Evolutionary conservation across 192 early-diverging fungal species (phyloP).

Genomic region (Coemansia sp.): DNA sequence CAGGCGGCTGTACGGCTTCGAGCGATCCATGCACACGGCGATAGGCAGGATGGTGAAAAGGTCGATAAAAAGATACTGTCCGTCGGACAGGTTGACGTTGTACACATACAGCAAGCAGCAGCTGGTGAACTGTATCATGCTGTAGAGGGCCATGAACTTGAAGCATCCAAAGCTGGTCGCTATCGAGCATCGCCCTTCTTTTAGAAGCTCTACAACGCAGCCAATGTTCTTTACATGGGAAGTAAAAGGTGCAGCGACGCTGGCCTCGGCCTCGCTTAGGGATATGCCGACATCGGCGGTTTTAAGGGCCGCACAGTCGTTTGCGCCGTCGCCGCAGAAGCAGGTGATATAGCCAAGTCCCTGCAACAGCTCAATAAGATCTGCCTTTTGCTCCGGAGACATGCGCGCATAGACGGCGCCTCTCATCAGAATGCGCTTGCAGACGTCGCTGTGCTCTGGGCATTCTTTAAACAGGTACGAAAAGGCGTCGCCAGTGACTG

Average conservation of each 20-base stretch:
- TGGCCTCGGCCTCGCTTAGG: conserved; percentile 95
- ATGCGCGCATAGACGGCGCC: conserved; percentile 91
- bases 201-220: conserved; percentile 80
- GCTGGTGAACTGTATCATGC: conserved; percentile 93
- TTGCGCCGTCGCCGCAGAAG: conserved; percentile 98
- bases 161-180: conserved; percentile 96
- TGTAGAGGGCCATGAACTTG: conserved; percentile 98
- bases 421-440: conserved; percentile 77
- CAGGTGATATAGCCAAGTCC: conserved; percentile 84
- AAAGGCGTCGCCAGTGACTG: conserved; percentile 92
- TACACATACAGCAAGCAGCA: conserved; percentile 88
- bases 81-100: conserved; percentile 81
- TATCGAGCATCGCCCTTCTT: conserved; percentile 94
- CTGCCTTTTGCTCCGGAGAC: conserved; percentile 97
- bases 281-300: conserved; percentile 94
- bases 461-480: conserved; percentile 55
- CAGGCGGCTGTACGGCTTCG: conserved; percentile 67
- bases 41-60: conserved; percentile 83
- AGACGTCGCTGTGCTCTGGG: conserved; percentile 48
- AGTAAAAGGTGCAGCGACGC: conserved; percentile 97
- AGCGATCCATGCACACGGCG: conserved; percentile 81
- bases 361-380: conserved; percentile 80
- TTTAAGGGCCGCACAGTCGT: conserved; percentile 94
- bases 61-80: conserved; percentile 94
- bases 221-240: conserved; percentile 76